These are phyloP conservation scores for Stemphylium beticola DNA, from an alignment of 2,329 filamentous ascomycete species.

Conservation along the genomic window DNA sequence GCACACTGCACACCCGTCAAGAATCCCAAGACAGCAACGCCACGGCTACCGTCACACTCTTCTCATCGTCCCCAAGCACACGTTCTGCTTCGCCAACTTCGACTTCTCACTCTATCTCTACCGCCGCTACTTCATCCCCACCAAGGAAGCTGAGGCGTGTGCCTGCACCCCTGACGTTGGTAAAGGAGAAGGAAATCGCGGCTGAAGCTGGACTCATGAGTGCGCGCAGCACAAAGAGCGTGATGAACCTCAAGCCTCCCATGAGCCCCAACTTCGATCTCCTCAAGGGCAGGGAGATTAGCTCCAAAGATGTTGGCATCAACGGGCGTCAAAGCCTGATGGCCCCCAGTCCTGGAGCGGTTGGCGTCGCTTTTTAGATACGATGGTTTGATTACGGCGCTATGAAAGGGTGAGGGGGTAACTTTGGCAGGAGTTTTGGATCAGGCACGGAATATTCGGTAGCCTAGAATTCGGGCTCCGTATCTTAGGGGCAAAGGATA, in stretches of 20 bases:
- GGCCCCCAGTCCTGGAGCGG: constrained; percentile 26
- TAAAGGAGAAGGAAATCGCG: constrained; percentile 32
- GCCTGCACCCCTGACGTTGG: constrained; percentile 35
- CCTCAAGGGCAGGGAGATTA: constrained; percentile 42
- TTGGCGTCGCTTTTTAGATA: constrained; percentile 45
- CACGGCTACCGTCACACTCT: constrained; percentile 41
- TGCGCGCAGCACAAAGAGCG: constrained; percentile 21
- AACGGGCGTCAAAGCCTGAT: constrained; percentile 17
- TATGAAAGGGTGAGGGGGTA: too few species aligned
- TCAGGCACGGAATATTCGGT: too few species aligned
- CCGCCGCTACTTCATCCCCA: constrained; percentile 10
- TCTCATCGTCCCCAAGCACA: constrained; percentile 25
- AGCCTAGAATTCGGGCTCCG: too few species aligned
- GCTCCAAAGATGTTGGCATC: constrained; percentile 23
- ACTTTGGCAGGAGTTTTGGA: too few species aligned
- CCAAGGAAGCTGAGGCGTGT: constrained; percentile 33
- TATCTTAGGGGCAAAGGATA: too few species aligned
- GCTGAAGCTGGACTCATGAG: constrained; percentile 27
- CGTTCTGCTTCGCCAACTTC: constrained; percentile 1
- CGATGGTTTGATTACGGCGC: background rate
- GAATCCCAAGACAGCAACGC: constrained; percentile 35
- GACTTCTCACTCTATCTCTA: constrained; percentile 6
- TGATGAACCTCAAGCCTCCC: constrained; percentile 34
- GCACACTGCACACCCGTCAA: constrained; percentile 38
- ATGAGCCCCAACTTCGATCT: constrained; percentile 35